A percentile compares a stretch with the other conserved stretches of the same genome.
These are phyloP conservation scores for Calonectria multiphialidica DNA, from an alignment of 2,329 filamentous ascomycete genomes.

Conservation along the genomic window DNA sequence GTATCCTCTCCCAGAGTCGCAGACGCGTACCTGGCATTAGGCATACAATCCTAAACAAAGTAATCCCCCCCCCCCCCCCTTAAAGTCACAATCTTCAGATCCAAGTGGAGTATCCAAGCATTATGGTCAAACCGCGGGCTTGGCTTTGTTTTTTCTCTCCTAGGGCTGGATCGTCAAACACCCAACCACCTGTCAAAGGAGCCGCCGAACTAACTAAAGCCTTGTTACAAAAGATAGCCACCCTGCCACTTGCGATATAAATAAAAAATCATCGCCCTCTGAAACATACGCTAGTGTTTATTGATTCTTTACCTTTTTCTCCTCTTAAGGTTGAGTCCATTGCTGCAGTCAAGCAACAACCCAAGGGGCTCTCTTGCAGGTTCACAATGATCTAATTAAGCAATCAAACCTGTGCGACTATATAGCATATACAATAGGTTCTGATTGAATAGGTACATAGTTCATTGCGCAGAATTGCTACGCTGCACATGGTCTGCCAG, in stretches of 20 bases:
- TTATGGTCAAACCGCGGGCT: background rate
- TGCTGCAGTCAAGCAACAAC: no score
- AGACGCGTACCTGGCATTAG: constrained; percentile 13
- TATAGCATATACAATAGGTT: no score
- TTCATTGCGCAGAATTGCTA: no score
- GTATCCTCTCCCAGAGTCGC: background rate
- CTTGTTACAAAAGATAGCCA: background rate
- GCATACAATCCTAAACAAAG: background rate
- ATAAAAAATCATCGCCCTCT: background rate
- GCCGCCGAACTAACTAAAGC: background rate
- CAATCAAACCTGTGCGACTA: no score
- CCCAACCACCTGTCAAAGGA: constrained; percentile 1
- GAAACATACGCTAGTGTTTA: background rate
- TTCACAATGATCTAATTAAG: no score
- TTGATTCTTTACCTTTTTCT: no score
- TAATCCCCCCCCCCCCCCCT: background rate
- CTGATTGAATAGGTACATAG: no score
- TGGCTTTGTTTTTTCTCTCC: background rate
- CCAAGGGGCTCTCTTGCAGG: no score
- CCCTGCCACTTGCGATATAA: background rate
- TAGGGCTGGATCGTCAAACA: background rate
- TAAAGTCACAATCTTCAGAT: background rate
- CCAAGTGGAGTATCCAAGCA: background rate
- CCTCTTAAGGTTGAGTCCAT: no score
- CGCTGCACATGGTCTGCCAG: no score